Evolutionary conservation across 78 protist genomes (phyloP), one percentile per base, ranked within the genome.

Genomic region (Dictyostelium firmibasis): DNA sequence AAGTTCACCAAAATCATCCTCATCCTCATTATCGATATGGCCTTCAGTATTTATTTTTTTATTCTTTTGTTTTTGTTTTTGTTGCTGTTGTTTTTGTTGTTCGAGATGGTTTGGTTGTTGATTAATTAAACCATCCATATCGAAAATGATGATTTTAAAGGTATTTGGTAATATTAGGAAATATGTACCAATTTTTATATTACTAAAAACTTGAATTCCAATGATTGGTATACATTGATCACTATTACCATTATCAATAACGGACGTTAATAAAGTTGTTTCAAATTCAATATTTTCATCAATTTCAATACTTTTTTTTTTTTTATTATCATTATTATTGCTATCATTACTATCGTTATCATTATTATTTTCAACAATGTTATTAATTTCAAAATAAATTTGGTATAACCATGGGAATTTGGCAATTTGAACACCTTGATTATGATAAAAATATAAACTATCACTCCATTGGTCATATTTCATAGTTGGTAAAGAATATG

Each of bases 391-490:
- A 41, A 31, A 29, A 62, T 16, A 35, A 16, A 86, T 41, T 31
- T 77, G 31, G 4, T 41, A 38, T 41, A 86, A 36, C 92, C 92
- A 86, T 18, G 92, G 84, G 38, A 86, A 76, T 36, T 77, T 81
- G 1, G 83, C 92, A 13, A n/a, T 25, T 38, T 86, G 64, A 10
- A 86, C 77, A 41, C 92, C 92, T 76, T 27, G n/a, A 47, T 86
- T 77, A 77, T 86, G 85, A 86, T 77, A 86, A 62, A 86, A 33
- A 36, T 60, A 86, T 36, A 41, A 64, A 86, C 81, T 75, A 11
- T 86, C 77, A 27, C 33, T 77, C 35, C 79, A 77, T 62, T 33
- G 77, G 27, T 86, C 92, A 23, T 38, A 29, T 23, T 44, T 53
- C 33, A 86, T 35, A 6, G 53, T 23, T 60, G 92, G 92, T 13